These are phyloP conservation scores for Spergularia bocconei DNA, from an alignment of 148 eudicot genomes.

Conservation along the genomic window DNA sequence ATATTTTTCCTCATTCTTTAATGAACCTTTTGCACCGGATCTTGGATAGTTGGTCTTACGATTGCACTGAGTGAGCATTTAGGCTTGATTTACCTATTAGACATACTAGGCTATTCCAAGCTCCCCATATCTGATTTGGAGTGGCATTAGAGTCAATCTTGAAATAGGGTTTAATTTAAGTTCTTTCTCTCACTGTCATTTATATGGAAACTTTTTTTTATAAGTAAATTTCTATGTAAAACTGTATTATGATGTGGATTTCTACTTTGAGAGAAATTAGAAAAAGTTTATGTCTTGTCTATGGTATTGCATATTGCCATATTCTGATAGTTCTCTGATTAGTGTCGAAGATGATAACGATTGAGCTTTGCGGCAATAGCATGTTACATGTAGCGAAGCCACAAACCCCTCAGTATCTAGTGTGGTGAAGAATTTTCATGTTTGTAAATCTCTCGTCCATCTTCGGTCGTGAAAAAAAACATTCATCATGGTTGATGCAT, in stretches of 20 bases:
- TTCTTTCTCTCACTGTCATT: background rate
- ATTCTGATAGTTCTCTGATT: background rate
- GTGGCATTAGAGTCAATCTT: background rate
- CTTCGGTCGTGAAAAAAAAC: background rate
- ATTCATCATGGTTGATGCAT: background rate
- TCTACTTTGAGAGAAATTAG: background rate
- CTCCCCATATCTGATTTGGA: background rate
- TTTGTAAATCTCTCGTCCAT: background rate
- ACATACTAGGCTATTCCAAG: background rate
- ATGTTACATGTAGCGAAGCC: background rate
- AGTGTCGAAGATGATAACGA: background rate
- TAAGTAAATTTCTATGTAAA: background rate
- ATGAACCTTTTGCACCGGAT: background rate
- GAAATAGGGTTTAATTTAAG: background rate
- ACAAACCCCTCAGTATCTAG: background rate
- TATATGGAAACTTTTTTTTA: too few species aligned
- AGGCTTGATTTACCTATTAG: background rate
- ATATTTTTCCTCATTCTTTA: background rate
- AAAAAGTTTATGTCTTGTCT: background rate
- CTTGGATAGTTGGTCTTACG: conserved; percentile 1
- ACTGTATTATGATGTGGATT: background rate
- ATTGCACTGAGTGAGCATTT: background rate
- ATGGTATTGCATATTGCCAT: background rate
- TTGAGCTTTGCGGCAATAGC: background rate
- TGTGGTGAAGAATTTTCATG: background rate